Evolutionary conservation across 441 rosid species (phyloP).

Genomic region (Croton setiger): DNA sequence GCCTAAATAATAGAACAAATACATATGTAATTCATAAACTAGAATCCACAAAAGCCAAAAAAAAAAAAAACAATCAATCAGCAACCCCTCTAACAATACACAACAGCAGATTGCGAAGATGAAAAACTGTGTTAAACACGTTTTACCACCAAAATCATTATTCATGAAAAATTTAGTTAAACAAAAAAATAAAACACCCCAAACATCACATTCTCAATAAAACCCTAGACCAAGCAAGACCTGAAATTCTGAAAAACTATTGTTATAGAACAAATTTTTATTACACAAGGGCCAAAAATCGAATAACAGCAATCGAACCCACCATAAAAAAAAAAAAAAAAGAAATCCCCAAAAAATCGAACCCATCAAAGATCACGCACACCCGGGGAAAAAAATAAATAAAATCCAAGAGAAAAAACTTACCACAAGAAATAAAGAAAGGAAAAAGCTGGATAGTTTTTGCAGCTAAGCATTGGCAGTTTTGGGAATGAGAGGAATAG

Average conservation of each 20-base stretch:
- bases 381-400: not conserved
- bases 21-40: not conserved
- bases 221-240: slow-evolving; percentile 3
- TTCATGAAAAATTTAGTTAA: not conserved
- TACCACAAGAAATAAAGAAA: slow-evolving; percentile 19
- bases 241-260: slow-evolving; percentile 5
- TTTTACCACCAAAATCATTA: not conserved
- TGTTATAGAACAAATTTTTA: not conserved
- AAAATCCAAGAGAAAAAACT: not conserved
- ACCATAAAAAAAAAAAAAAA: not conserved
- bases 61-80: not conserved
- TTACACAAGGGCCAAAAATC: not conserved
- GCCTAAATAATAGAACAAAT: not conserved
- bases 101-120: not conserved
- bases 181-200: not conserved
- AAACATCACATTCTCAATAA: not conserved
- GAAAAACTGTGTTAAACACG: not conserved
- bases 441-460: not conserved
- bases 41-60: not conserved
- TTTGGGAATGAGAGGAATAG: slow-evolving; percentile 68
- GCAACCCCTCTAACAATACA: not conserved
- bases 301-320: not conserved
- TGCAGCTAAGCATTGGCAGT: slow-evolving; percentile 65
- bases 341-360: not conserved
- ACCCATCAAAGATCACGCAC: not conserved